A percentile compares a stretch with the other conserved stretches of the same genome.
phyloP scores from a whole-genome alignment of 2,329 filamentous ascomycete genomes.

The Stenocarpella maydis region DNA sequence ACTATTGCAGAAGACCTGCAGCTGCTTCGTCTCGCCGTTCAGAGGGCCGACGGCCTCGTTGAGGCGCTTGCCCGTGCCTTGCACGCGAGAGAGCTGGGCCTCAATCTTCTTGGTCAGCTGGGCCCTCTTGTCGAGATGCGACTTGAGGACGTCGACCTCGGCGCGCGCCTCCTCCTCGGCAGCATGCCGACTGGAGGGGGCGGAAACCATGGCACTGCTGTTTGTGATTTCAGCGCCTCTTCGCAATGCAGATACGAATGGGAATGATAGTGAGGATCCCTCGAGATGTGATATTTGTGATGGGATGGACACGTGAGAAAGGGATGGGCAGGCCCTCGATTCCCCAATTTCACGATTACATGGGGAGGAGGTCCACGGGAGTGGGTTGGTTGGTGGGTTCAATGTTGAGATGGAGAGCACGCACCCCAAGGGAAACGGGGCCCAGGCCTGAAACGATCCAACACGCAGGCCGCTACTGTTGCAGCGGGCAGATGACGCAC shows the following conservation, averaged over 20 bases:
- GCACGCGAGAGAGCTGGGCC: constrained; percentile 82
- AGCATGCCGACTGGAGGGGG: constrained; percentile 51
- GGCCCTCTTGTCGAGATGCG: constrained; percentile 87
- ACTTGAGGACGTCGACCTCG: constrained; percentile 75
- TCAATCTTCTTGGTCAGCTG: constrained; percentile 96
- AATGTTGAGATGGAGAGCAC: constrained; percentile 19
- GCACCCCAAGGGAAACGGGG: constrained; percentile 1
- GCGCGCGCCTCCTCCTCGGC: constrained; percentile 73
- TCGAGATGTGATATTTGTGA: neutral
- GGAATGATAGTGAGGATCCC: neutral
- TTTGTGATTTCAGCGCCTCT: neutral
- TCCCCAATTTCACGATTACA: constrained; percentile 22
- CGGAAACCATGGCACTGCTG: constrained; percentile 25
- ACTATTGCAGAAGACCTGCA: constrained; percentile 89
- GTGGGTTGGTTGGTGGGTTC: neutral
- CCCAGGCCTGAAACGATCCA: constrained; percentile 18
- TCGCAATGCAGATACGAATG: neutral
- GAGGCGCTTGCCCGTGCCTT: constrained; percentile 88
- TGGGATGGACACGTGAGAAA: constrained; percentile 8
- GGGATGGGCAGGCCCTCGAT: constrained; percentile 9
- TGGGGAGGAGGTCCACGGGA: constrained; percentile 11
- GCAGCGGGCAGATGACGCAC: constrained; percentile 14
- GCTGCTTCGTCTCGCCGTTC: constrained; percentile 87
- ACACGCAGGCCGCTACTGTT: constrained; percentile 17
- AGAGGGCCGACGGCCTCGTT: constrained; percentile 92